Conservation (phyloP, 805 yeast genomes). For the Lachancea thermotolerans region DNA sequence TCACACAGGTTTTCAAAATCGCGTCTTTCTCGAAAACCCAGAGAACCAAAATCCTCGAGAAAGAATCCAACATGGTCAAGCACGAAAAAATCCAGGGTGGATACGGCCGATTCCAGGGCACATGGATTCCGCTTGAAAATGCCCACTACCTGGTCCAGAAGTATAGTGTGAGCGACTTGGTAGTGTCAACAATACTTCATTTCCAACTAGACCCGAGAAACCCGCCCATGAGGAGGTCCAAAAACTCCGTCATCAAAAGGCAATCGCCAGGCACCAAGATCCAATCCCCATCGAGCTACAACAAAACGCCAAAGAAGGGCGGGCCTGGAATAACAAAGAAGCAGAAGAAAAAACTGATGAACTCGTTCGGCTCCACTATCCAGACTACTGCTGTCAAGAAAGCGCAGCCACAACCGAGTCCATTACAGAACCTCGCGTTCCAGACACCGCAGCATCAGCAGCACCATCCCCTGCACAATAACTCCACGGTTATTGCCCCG, state of each 20-base stretch:
- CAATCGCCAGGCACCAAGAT: slow-evolving; percentile 28
- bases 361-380: slow-evolving; percentile 1
- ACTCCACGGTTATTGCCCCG: slow-evolving; percentile 8
- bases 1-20: slow-evolving; percentile 73
- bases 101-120: slow-evolving; percentile 78
- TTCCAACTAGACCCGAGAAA: slow-evolving; percentile 44
- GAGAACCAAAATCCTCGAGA: slow-evolving; percentile 68
- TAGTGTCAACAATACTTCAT: slow-evolving; percentile 45
- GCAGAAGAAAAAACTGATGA: slow-evolving; percentile 8
- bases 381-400: slow-evolving; percentile 11
- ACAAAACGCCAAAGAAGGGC: slow-evolving; percentile 29
- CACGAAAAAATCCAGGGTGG: slow-evolving; percentile 85
- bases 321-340: slow-evolving; percentile 5
- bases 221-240: slow-evolving; percentile 38
- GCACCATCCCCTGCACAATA: slow-evolving; percentile 4
- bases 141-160: slow-evolving; percentile 53
- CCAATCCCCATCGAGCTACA: slow-evolving; percentile 31
- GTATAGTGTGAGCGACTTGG: slow-evolving; percentile 44
- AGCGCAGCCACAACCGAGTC: slow-evolving; percentile 23
- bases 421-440: slow-evolving; percentile 28
- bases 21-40: slow-evolving; percentile 75
- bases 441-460: slow-evolving; percentile 30
- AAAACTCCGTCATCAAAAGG: slow-evolving; percentile 29
- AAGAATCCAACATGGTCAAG: slow-evolving; percentile 61
- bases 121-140: slow-evolving; percentile 71